Conservation (phyloP, 179 eudicot species). For the Camellia oleifera region DNA sequence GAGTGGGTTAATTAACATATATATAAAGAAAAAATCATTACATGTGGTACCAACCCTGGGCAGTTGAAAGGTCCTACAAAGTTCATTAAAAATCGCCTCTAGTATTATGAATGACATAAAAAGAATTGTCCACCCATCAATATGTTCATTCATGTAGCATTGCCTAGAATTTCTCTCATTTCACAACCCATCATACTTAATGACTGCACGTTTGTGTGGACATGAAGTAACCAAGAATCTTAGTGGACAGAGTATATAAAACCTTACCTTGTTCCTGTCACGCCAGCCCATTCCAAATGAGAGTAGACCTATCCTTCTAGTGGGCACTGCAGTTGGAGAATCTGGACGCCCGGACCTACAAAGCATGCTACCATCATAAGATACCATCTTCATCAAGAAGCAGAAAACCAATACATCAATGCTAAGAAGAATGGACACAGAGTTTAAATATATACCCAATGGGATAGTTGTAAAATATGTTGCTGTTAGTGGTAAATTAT, state of each 20-base stretch:
- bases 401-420: neutral
- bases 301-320: conserved; percentile 54
- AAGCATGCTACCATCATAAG: conserved; percentile 4
- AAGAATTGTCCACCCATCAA: neutral
- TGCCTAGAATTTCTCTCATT: neutral
- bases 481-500: neutral
- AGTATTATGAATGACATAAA: neutral
- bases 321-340: conserved; percentile 32
- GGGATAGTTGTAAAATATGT: neutral
- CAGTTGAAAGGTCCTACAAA: neutral
- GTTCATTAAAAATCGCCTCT: neutral
- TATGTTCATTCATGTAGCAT: neutral
- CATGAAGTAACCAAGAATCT: neutral
- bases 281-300: conserved; percentile 81
- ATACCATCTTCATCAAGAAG: conserved; percentile 6
- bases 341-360: conserved; percentile 43
- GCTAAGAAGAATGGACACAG: neutral
- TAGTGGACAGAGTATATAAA: neutral
- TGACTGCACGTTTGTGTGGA: neutral
- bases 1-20: no score
- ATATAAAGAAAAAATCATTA: no score
- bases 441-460: neutral
- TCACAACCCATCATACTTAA: neutral
- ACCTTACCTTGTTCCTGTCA: conserved; percentile 61
- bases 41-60: no score